Evolutionary conservation across 31 red algal genomes (phyloP), one percentile per base, ranked within the genome.

Genomic region (Endocladia muricata): DNA sequence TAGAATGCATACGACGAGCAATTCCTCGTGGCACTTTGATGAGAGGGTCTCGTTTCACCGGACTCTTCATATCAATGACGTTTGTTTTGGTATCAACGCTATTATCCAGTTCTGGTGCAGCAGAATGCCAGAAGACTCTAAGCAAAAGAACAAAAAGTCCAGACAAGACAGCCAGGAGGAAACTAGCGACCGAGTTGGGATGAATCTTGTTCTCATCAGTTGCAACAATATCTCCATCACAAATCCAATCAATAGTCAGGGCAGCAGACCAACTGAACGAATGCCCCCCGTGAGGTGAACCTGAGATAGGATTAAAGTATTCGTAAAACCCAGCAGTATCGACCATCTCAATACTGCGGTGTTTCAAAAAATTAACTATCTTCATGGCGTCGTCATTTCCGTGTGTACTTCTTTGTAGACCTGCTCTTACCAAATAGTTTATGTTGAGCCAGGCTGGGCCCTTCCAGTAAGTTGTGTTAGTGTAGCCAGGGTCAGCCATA

Each of bases 391-490:
- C 62, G 15, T 56, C 17, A 36, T 70, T 81, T 17, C 75, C 75
- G 19, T 68, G 17, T 1, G 48, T 65, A 58, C 70, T 59, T 5
- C 78, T 47, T 17, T 70, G 41, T 25, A 81, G 39, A 40, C 78
- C 78, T 28, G 68, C 78, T 31, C 78, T 32, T 13, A 81, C 78
- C 43, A 81, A 38, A 43, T 81, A 81, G 65, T 81, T 81, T 41
- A 81, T 58, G 35, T 81, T 81, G 64, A 84, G 73, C 80, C 80
- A 84, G 23, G 70, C 80, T 6, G 80, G 80, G 6, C 80, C 80
- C 9, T 61, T 61, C 80, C 80, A 84, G 42, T 84, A 84, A 8
- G 55, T 58, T 22, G 68, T 75, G 69, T 73, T 75, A 17, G 68
- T 75, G 80, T 63, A 84, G 30, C 56, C 68, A 8, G 80, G 70